Percentiles rank a stretch among this genome's conserved stretches.
phyloP scores from a whole-genome alignment of 306 rosid species.

The barrel medic (Medicago truncatula) region DNA sequence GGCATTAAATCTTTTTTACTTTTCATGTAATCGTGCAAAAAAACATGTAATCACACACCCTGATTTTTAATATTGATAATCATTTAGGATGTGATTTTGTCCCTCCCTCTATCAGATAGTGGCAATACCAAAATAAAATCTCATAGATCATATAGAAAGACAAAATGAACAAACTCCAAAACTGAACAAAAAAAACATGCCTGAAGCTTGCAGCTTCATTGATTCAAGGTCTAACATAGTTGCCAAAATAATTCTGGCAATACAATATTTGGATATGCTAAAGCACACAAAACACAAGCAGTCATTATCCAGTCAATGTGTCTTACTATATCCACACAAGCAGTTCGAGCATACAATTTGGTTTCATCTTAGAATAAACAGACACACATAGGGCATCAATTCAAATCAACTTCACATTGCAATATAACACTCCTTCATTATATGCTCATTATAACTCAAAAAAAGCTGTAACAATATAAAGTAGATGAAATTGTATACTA shows the following conservation, averaged over 20 bases:
- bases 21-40: no score
- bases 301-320: neutral
- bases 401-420: neutral
- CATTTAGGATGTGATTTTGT: no score
- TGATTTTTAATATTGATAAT: no score
- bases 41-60: no score
- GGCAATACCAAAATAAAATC: no score
- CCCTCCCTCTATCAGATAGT: no score
- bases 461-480: no score
- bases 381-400: neutral
- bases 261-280: conserved; percentile 12
- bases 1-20: no score
- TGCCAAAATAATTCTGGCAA: conserved; percentile 75
- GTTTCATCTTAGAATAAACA: conserved; percentile 7
- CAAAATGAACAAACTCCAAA: neutral
- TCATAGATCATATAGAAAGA: no score
- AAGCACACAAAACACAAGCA: conserved; percentile 1
- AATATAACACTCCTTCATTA: neutral
- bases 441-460: neutral
- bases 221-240: conserved; percentile 90
- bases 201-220: conserved; percentile 84
- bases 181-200: conserved; percentile 46
- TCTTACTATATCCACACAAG: neutral
- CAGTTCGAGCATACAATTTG: neutral
- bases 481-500: neutral